phyloP scores from a whole-genome alignment of 768 basidiomycete genomes.

The Pleurotus salmoneostramineus region DNA sequence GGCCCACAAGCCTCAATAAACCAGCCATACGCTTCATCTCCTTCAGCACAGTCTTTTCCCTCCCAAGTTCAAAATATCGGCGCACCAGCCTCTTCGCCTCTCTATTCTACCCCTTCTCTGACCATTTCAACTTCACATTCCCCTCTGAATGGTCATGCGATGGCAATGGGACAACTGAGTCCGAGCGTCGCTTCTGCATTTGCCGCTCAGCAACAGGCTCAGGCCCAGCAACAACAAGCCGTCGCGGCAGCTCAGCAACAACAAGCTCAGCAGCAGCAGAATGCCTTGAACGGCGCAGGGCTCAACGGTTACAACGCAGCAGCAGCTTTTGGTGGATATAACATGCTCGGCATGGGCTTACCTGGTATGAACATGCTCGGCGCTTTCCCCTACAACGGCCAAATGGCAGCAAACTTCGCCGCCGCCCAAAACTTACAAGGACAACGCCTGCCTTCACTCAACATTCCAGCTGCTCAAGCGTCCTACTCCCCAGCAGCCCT shows the following conservation, averaged over 20 bases:
- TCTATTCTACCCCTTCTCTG: conserved; percentile 73
- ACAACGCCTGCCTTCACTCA: conserved; percentile 63
- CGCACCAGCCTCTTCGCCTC: conserved; percentile 47
- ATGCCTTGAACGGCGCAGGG: conserved; percentile 19
- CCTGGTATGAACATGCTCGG: conserved; percentile 70
- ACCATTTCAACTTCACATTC: conserved; percentile 54
- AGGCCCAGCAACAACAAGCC: conserved; percentile 31
- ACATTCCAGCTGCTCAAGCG: conserved; percentile 67
- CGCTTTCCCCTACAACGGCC: conserved; percentile 67
- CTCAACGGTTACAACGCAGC: conserved; percentile 37
- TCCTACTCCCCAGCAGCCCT: conserved; percentile 79
- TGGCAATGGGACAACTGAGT: conserved; percentile 48
- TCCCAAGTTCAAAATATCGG: conserved; percentile 19
- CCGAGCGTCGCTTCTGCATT: conserved; percentile 62
- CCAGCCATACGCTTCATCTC: conserved; percentile 50
- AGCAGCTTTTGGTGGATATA: conserved; percentile 58
- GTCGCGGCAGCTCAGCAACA: conserved; percentile 26
- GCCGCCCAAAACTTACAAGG: conserved; percentile 55
- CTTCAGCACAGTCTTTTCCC: conserved; percentile 25
- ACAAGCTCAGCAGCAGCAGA: conserved; percentile 8
- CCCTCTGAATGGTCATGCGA: conserved; percentile 39
- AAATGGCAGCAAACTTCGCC: conserved; percentile 62
- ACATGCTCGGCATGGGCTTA: conserved; percentile 79
- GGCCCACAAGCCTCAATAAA: conserved; percentile 67
- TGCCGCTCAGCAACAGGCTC: conserved; percentile 38